Evolutionary conservation across 306 rosid genomes (phyloP).

Genomic region (Prunus salicina): DNA sequence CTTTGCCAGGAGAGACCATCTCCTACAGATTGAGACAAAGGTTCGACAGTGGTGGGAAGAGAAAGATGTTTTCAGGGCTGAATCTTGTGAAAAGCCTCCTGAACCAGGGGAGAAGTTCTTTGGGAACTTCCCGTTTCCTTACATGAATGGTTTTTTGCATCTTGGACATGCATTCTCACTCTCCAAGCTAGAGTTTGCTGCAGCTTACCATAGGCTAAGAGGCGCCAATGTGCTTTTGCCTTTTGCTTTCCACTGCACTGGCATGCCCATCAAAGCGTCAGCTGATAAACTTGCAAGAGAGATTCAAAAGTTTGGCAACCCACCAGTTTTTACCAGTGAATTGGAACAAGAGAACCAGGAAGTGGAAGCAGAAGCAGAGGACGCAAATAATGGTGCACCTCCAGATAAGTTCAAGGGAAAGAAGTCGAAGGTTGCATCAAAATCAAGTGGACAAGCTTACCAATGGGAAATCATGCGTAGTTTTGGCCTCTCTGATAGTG

Average conservation of each 20-base stretch:
- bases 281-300: conserved; percentile 89
- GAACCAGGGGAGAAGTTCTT: conserved; percentile 70
- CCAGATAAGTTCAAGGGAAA: conserved; percentile 82
- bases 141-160: conserved; percentile 87
- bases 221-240: conserved; percentile 90
- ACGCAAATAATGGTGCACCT: conserved; percentile 32
- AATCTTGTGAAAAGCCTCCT: conserved; percentile 62
- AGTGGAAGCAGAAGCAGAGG: conserved; percentile 36
- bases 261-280: conserved; percentile 96
- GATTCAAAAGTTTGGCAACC: conserved; percentile 64
- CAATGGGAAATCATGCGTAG: conserved; percentile 98
- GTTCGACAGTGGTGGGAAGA: conserved; percentile 84
- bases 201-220: conserved; percentile 74
- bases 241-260: conserved; percentile 92
- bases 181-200: conserved; percentile 82
- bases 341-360: conserved; percentile 39
- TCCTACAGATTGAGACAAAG: conserved; percentile 65
- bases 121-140: conserved; percentile 91
- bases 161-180: conserved; percentile 81
- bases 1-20: conserved; percentile 73
- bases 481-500: conserved; percentile 71
- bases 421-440: conserved; percentile 76
- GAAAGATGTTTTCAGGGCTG: conserved; percentile 63
- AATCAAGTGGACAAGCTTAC: conserved; percentile 63
- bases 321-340: conserved; percentile 58